Conservation (phyloP, 2,329 filamentous ascomycete species). For the Fusarium sterilihyphosum region DNA sequence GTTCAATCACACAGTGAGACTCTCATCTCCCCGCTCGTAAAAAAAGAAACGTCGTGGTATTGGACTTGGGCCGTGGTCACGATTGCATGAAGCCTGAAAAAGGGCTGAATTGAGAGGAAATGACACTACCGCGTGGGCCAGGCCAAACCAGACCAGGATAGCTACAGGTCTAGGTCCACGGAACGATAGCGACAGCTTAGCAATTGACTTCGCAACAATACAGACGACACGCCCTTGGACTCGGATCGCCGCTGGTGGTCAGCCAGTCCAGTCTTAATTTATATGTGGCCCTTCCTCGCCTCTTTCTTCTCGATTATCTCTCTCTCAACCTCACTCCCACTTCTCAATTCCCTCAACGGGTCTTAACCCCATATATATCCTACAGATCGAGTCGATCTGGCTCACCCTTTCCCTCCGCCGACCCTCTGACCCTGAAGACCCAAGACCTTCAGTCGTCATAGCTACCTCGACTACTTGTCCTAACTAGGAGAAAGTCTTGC, state of each 20-base stretch:
- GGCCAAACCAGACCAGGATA: conserved; percentile 8
- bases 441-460: conserved; percentile 25
- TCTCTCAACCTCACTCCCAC: conserved; percentile 7
- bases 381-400: conserved; percentile 27
- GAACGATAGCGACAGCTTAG: background rate
- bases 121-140: conserved; percentile 5
- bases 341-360: conserved; percentile 14
- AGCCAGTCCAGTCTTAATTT: conserved; percentile 24
- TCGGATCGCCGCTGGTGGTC: conserved; percentile 33
- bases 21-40: conserved; percentile 5
- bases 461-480: conserved; percentile 30
- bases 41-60: background rate
- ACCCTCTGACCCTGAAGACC: background rate
- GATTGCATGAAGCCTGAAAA: conserved; percentile 1
- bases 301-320: background rate
- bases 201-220: conserved; percentile 3
- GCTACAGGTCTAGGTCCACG: background rate
- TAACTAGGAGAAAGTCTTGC: conserved; percentile 37
- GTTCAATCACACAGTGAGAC: conserved; percentile 5
- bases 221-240: conserved; percentile 3
- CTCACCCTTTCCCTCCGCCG: background rate
- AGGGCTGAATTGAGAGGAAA: conserved; percentile 18
- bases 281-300: conserved; percentile 41
- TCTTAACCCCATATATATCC: conserved; percentile 13
- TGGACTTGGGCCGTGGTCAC: background rate